Conservation (phyloP, 2,329 filamentous ascomycete species). For the Stylonectria norvegica region DNA sequence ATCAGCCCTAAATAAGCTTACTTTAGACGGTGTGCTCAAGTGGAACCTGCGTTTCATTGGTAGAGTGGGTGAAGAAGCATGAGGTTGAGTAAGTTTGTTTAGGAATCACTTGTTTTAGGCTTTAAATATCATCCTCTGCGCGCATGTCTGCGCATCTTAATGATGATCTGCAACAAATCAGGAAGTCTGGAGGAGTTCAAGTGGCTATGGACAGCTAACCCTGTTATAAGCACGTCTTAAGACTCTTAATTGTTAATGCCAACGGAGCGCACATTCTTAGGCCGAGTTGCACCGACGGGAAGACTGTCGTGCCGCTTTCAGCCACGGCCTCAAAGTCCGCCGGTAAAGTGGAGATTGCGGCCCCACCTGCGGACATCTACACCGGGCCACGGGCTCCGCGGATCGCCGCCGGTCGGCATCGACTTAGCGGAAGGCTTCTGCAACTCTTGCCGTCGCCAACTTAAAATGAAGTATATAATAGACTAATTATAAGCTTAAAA, state of each 20-base stretch:
- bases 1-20: too few species aligned
- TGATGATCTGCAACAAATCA: too few species aligned
- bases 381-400: neutral
- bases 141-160: too few species aligned
- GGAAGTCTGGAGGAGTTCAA: too few species aligned
- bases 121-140: too few species aligned
- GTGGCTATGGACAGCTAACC: too few species aligned
- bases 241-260: neutral
- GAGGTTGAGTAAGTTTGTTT: too few species aligned
- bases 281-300: neutral
- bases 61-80: too few species aligned
- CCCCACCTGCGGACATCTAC: neutral
- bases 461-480: neutral
- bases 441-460: neutral
- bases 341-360: neutral
- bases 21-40: too few species aligned
- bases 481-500: neutral
- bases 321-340: neutral
- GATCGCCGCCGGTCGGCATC: neutral
- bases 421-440: neutral
- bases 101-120: too few species aligned
- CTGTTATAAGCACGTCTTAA: neutral
- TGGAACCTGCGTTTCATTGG: too few species aligned
- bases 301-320: neutral
- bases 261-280: neutral